phyloP scores from a whole-genome alignment of 345 rosid species.

The Cardiospermum halicacabum region DNA sequence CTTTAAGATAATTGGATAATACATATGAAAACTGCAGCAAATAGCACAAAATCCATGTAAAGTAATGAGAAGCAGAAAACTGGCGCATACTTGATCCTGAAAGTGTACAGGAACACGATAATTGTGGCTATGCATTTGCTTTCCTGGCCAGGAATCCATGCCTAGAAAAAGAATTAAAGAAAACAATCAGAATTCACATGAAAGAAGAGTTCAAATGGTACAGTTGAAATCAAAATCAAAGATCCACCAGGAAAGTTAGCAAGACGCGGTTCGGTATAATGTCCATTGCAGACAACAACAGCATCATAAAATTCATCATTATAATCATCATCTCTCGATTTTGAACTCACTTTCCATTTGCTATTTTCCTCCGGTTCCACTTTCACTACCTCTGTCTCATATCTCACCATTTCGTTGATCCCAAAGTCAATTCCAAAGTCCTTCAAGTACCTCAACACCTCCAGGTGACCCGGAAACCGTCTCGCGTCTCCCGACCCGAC shows the following conservation, averaged over 20 bases:
- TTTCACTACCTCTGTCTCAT: constrained; percentile 48
- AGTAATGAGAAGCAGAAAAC: constrained; percentile 17
- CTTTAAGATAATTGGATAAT: too few species aligned
- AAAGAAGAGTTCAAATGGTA: too few species aligned
- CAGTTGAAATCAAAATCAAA: too few species aligned
- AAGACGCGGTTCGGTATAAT: constrained; percentile 57
- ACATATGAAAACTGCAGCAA: background rate
- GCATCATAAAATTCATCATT: constrained; percentile 57
- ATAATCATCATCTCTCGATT: constrained; percentile 13
- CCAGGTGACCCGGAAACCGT: constrained; percentile 69
- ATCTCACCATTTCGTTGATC: constrained; percentile 57
- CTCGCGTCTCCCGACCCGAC: constrained; percentile 52
- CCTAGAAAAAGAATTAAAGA: constrained; percentile 32
- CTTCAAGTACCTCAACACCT: constrained; percentile 57
- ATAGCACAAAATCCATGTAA: background rate
- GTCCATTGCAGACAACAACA: constrained; percentile 71
- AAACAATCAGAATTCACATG: too few species aligned
- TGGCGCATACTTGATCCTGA: constrained; percentile 50
- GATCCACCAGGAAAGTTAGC: constrained; percentile 39
- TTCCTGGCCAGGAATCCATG: constrained; percentile 78
- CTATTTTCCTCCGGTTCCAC: constrained; percentile 31
- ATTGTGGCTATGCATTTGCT: constrained; percentile 83
- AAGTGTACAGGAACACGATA: constrained; percentile 65
- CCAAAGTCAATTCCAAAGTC: constrained; percentile 59
- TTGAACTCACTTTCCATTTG: constrained; percentile 59